Conservation (phyloP, 2,329 filamentous ascomycete species). For the Xylariales sp. region DNA sequence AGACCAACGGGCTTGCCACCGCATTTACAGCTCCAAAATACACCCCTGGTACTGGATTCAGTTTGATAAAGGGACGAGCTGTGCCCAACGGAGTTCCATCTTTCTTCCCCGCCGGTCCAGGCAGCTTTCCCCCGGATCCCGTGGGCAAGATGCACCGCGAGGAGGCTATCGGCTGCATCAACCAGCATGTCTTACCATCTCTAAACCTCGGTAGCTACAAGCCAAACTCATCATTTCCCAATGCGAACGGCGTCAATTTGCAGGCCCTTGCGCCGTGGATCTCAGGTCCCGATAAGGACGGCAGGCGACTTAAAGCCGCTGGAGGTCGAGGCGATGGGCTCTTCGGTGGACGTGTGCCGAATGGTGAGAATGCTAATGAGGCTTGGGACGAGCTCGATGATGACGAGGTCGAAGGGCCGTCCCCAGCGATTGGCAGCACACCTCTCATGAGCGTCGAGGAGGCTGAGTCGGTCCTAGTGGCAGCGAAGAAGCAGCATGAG, state of each 20-base stretch:
- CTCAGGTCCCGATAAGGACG: conserved; percentile 33
- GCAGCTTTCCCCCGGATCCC: conserved; percentile 49
- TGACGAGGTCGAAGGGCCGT: conserved; percentile 17
- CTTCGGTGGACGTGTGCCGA: conserved; percentile 4
- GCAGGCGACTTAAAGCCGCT: conserved; percentile 22
- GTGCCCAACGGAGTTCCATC: conserved; percentile 60
- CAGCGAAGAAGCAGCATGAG: conserved; percentile 27
- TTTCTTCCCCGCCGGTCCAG: conserved; percentile 50
- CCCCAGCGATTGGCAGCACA: conserved; percentile 40
- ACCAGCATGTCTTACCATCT: conserved; percentile 62
- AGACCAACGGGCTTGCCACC: conserved; percentile 45
- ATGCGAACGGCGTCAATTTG: conserved; percentile 44
- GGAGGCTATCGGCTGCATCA: conserved; percentile 64
- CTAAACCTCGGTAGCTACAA: conserved; percentile 49
- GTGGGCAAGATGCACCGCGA: conserved; percentile 63
- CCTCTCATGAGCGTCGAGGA: conserved; percentile 60
- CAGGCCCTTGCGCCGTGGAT: conserved; percentile 54
- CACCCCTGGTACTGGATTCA: conserved; percentile 53
- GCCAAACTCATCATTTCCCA: conserved; percentile 22
- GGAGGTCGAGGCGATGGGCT: too few relatives aligned
- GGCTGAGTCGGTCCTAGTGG: conserved; percentile 49
- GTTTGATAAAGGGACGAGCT: conserved; percentile 59
- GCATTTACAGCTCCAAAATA: conserved; percentile 54
- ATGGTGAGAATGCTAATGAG: conserved; percentile 16
- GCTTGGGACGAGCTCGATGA: conserved; percentile 26